Conservation (phyloP, 176 grass and related monocot species). For the Poa pratensis region DNA sequence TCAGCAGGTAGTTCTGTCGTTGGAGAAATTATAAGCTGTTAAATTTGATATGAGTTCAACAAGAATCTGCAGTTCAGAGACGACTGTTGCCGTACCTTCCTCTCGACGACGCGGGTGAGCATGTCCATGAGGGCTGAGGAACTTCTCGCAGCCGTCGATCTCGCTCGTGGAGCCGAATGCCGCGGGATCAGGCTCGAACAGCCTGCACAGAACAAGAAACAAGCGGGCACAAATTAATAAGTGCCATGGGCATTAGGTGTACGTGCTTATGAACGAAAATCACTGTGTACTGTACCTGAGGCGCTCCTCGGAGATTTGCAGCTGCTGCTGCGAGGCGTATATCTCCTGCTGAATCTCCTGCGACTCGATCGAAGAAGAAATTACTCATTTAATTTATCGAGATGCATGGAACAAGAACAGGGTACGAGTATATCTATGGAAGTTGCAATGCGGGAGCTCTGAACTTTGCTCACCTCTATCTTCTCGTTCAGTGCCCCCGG, state of each 20-base stretch:
- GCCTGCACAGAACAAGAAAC: neutral
- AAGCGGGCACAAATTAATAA: neutral
- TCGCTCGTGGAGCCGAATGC: slow-evolving; percentile 43
- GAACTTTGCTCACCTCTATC: slow-evolving; percentile 43
- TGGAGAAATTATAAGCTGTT: neutral
- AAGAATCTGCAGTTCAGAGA: neutral
- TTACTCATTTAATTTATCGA: neutral
- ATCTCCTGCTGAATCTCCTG: slow-evolving; percentile 74
- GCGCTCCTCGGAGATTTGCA: slow-evolving; percentile 55
- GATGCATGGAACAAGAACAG: neutral
- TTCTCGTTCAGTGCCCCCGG: slow-evolving; percentile 50
- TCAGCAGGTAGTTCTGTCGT: slow-evolving; percentile 43
- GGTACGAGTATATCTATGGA: neutral
- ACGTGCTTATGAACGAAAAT: neutral
- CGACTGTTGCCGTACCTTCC: slow-evolving; percentile 33
- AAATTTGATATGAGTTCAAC: neutral
- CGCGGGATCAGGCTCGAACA: slow-evolving; percentile 57
- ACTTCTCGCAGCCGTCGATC: slow-evolving; percentile 56
- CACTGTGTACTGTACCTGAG: slow-evolving; percentile 42
- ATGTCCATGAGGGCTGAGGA: slow-evolving; percentile 54
- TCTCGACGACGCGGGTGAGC: slow-evolving; percentile 48
- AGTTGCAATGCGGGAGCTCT: too few relatives aligned
- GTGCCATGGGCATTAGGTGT: neutral
- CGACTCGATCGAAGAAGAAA: neutral
- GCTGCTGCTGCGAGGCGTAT: slow-evolving; percentile 49